A percentile compares a stretch with the other conserved stretches of the same genome.
These are phyloP conservation scores for Collybia sordida DNA, from an alignment of 768 basidiomycete genomes.

Conservation along the genomic window DNA sequence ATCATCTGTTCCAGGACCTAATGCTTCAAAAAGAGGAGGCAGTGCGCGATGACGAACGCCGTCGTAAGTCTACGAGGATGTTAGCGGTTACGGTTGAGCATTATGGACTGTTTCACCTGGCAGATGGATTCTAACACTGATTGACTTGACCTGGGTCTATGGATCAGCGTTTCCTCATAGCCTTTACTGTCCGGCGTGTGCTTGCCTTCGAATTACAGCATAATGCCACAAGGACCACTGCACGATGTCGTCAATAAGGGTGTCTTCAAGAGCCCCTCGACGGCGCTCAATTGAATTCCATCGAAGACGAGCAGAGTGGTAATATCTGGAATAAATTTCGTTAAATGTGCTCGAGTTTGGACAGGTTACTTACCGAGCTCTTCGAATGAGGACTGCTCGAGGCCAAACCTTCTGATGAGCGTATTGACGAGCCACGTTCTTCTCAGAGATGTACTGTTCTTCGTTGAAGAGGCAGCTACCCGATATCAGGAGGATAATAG, in stretches of 20 bases:
- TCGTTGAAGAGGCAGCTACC: constrained; percentile 56
- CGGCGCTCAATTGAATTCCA: constrained; percentile 76
- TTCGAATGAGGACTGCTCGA: constrained; percentile 63
- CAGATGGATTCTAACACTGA: constrained; percentile 50
- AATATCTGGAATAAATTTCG: too few species aligned
- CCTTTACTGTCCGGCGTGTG: not conserved
- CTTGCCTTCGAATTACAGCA: constrained; percentile 51
- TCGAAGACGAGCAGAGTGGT: constrained; percentile 63
- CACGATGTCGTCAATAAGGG: constrained; percentile 66
- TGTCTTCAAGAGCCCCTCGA: constrained; percentile 57
- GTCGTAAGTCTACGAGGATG: constrained; percentile 53
- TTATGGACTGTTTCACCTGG: constrained; percentile 31
- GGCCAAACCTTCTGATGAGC: constrained; percentile 78
- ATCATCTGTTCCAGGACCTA: constrained; percentile 73
- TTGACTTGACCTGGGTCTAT: constrained; percentile 41
- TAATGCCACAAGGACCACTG: constrained; percentile 83
- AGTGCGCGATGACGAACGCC: constrained; percentile 65
- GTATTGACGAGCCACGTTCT: constrained; percentile 66
- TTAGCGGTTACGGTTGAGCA: not conserved
- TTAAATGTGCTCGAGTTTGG: too few species aligned
- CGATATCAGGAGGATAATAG: not conserved
- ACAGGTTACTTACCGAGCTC: constrained; percentile 48
- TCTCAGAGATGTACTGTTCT: constrained; percentile 58
- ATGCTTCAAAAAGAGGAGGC: constrained; percentile 53
- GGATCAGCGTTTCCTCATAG: constrained; percentile 19